Base-by-base conservation (phyloP, 2,329 filamentous ascomycete genomes). In the Dactylellina parvicollis region DNA sequence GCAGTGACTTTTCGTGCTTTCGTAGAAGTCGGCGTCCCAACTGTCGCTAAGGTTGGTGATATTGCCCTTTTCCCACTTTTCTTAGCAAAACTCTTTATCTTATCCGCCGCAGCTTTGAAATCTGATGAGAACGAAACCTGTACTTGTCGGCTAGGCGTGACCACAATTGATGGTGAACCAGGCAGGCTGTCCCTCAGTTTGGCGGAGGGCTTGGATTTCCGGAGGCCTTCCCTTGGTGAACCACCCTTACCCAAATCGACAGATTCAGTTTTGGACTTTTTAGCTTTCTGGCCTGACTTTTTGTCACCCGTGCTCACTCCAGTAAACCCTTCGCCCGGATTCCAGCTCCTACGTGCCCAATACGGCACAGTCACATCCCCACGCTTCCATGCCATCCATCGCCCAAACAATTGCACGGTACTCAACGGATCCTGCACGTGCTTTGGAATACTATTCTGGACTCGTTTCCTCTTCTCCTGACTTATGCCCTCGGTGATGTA, bases 381-480 rank as follows among this genome's bases (percentile, higher is more conserved):
- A 61, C 86, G 84, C 78, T 90, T 89, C 87, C 87, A 89, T 2
- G 87, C 86, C 66, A 86, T 84, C 88, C 88, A 90, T 65, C 88
- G 82, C 3, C 86, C 87, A 75, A 90, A 89, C 14, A 80, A 84
- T 76, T 85, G 84, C 64, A 87, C 85, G 32, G 86, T 80, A 28
- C 86, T 84, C n/a, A 89, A 79, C 3, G 87, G 86, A 62, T 90
- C 87, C 34, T 85, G 85, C 66, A 85, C 81, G 28, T 83, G 84
- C 79, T 88, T 89, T 0, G 88, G 88, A 61, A 90, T 88, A 2
- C 87, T 88, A 28, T 83, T 83, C 70, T 84, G 85, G 55, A 90
- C 85, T 2, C 86, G 85, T 72, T 87, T 87, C 73, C 85, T 83
- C 46, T 83, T 82, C 66, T 87, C 86, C 54, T 83, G 82, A 9